Conservation (phyloP, 1,284 basidiomycete genomes). For the Anthracocystis walkeri region DNA sequence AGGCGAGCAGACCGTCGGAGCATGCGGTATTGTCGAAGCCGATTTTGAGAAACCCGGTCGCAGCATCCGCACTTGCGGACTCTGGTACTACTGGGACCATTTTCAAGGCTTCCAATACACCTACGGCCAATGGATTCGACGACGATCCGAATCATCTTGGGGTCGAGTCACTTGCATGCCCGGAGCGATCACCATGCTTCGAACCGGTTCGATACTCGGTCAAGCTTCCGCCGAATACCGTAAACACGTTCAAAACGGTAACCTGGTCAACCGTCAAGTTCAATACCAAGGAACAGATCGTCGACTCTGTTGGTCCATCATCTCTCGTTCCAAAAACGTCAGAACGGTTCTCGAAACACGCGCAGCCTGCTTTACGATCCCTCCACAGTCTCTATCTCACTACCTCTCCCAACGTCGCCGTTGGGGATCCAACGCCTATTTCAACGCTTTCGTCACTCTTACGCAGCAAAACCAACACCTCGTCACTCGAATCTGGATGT, state of each 20-base stretch:
- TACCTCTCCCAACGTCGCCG: slow-evolving; percentile 38
- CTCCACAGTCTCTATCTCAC: slow-evolving; percentile 31
- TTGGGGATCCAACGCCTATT: slow-evolving; percentile 43
- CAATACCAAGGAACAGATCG: slow-evolving; percentile 41
- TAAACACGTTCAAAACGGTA: slow-evolving; percentile 27
- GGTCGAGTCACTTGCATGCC: slow-evolving; percentile 40
- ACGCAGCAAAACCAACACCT: slow-evolving; percentile 24
- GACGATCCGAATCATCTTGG: slow-evolving; percentile 32
- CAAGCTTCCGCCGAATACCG: slow-evolving; percentile 34
- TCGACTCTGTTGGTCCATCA: slow-evolving; percentile 37
- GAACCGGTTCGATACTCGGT: slow-evolving; percentile 27
- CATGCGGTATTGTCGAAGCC: slow-evolving; percentile 35
- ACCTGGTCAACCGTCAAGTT: slow-evolving; percentile 32
- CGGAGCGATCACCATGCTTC: slow-evolving; percentile 36
- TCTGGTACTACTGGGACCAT: slow-evolving; percentile 42
- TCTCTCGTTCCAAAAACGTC: slow-evolving; percentile 33
- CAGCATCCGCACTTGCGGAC: slow-evolving; percentile 16
- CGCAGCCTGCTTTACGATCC: slow-evolving; percentile 42
- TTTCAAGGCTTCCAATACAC: slow-evolving; percentile 41
- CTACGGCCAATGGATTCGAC: slow-evolving; percentile 38
- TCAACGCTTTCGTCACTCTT: slow-evolving; percentile 34
- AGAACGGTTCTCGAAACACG: slow-evolving; percentile 34
- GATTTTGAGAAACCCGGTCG: slow-evolving; percentile 29
- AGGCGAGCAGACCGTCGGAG: slow-evolving; percentile 31
- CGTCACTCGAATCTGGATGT: slow-evolving; percentile 36